phyloP scores from a whole-genome alignment of 2,329 filamentous ascomycete species.

The Colletotrichum sp. region DNA sequence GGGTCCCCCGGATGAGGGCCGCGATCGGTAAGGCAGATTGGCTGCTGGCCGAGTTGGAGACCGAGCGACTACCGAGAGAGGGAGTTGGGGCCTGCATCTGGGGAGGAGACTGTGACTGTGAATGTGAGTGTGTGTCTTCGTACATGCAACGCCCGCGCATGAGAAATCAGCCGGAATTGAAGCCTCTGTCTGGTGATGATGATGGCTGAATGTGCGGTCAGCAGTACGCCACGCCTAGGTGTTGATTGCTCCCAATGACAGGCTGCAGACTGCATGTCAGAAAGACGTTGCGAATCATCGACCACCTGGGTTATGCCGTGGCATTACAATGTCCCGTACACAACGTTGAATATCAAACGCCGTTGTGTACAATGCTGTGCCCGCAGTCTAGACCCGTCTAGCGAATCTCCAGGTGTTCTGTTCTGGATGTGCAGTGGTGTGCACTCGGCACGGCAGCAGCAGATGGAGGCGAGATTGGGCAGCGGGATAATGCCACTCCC shows the following conservation, averaged over 20 bases:
- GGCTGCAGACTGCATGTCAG: not conserved
- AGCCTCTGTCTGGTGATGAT: not conserved
- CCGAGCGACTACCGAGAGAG: not conserved
- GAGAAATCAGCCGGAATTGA: not conserved
- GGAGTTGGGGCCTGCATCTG: not conserved
- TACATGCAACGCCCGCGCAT: not conserved
- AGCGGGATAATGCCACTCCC: constrained; percentile 4
- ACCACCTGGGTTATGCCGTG: not conserved
- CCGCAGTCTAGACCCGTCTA: not conserved
- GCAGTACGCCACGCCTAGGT: not conserved
- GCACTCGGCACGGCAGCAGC: not conserved
- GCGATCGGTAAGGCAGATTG: constrained; percentile 5
- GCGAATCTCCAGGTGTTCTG: not conserved
- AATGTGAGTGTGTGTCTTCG: not conserved
- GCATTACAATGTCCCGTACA: not conserved
- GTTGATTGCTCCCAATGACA: not conserved
- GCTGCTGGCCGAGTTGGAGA: not conserved
- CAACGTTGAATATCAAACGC: not conserved
- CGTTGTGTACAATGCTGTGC: not conserved
- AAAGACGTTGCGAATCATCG: not conserved
- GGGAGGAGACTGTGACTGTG: not conserved
- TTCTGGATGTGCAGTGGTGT: not conserved
- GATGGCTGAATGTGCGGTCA: not conserved
- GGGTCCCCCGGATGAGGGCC: not conserved
- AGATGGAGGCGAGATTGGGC: constrained; percentile 5